A percentile compares a stretch with the other conserved stretches of the same genome.
Conservation (phyloP, 768 basidiomycete genomes). For the Mycena floridula region DNA sequence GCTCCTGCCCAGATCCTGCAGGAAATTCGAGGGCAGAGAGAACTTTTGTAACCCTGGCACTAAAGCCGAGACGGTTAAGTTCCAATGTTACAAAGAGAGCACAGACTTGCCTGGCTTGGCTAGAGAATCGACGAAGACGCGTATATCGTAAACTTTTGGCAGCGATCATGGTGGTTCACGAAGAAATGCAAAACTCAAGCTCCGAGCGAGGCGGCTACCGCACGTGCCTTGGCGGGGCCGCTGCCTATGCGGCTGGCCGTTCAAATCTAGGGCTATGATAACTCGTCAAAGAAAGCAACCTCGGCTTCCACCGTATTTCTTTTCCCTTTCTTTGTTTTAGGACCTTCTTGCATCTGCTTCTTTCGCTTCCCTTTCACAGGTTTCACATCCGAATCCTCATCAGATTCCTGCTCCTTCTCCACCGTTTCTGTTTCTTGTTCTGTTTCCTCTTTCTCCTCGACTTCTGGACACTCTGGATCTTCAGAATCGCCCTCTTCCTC, state of each 20-base stretch:
- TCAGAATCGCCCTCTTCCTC: constrained; percentile 31
- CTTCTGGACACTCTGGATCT: constrained; percentile 20
- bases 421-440: constrained; percentile 18
- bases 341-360: constrained; percentile 45
- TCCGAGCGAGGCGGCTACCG: no score
- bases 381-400: constrained; percentile 19
- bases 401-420: constrained; percentile 16
- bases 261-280: no score
- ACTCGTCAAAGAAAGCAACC: neutral
- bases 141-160: no score
- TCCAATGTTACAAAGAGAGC: no score
- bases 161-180: no score
- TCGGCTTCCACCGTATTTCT: constrained; percentile 41
- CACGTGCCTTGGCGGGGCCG: no score
- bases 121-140: no score
- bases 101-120: no score
- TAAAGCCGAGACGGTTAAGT: no score
- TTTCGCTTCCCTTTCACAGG: constrained; percentile 44
- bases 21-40: constrained; percentile 61
- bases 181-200: no score
- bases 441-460: constrained; percentile 10
- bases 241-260: no score
- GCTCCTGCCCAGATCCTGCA: constrained; percentile 37
- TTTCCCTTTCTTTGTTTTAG: constrained; percentile 44
- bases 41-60: constrained; percentile 63